Conservation (phyloP, 78 protist genomes). For the Dictyostelium purpureum region DNA sequence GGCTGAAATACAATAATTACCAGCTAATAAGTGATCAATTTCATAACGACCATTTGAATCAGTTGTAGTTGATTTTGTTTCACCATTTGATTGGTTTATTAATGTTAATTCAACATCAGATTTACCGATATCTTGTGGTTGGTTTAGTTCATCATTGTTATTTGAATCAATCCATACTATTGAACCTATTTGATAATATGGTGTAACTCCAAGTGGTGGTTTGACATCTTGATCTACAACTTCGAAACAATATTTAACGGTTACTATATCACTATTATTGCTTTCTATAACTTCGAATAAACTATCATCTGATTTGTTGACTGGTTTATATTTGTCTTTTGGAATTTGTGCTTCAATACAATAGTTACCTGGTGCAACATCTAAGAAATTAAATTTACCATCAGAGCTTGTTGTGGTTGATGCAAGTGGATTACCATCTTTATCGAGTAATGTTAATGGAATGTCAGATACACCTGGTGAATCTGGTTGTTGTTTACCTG, state of each 20-base stretch:
- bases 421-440: neutral
- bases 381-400: neutral
- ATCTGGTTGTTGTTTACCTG: neutral
- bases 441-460: neutral
- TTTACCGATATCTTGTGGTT: neutral
- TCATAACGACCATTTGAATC: neutral
- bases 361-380: slow-evolving; percentile 26
- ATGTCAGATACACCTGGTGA: neutral
- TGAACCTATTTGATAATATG: neutral
- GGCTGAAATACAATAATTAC: neutral
- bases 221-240: neutral
- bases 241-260: neutral
- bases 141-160: neutral
- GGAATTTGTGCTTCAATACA: neutral
- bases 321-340: neutral
- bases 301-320: neutral
- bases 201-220: neutral
- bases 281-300: neutral
- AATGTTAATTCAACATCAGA: neutral
- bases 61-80: neutral
- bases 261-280: neutral
- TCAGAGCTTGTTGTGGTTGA: neutral
- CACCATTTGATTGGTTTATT: neutral
- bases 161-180: slow-evolving; percentile 6
- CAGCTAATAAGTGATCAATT: neutral